Evolutionary conservation across 78 protist species (phyloP).

Genomic region (Dictyostelium citrinum): DNA sequence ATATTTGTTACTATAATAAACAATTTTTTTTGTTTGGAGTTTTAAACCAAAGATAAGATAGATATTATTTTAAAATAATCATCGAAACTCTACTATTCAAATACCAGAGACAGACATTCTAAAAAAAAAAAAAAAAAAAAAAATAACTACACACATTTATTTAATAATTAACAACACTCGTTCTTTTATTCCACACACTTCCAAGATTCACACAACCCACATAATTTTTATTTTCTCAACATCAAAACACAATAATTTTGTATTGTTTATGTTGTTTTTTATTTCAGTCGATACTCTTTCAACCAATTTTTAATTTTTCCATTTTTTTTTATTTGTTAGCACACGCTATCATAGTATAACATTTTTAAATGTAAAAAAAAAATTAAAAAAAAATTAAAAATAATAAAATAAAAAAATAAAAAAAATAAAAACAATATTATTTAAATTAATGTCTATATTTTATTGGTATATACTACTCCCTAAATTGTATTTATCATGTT

Average conservation of each 20-base stretch:
- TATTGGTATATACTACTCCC: not conserved
- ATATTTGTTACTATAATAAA: too few relatives aligned
- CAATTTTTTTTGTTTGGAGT: not conserved
- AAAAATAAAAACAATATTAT: not conserved
- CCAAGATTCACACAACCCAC: not conserved
- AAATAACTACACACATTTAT: not conserved
- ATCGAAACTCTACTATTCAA: not conserved
- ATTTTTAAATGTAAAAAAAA: too few relatives aligned
- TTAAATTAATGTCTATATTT: not conserved
- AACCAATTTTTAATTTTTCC: not conserved
- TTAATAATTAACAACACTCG: not conserved
- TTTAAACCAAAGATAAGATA: not conserved
- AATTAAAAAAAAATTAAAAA: too few relatives aligned
- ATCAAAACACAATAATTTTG: not conserved
- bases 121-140: too few relatives aligned
- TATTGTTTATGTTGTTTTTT: not conserved
- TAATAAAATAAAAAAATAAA: not conserved
- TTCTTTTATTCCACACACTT: not conserved
- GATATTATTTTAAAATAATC: not conserved
- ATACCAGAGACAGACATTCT: not conserved
- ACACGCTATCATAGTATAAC: not conserved
- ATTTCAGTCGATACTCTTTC: not conserved
- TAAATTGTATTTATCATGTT: too few relatives aligned
- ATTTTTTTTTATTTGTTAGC: not conserved
- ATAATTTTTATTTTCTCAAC: too few relatives aligned